Conservation (phyloP, 108 stramenopile species). For the Fragilariopsis cylindrus region DNA sequence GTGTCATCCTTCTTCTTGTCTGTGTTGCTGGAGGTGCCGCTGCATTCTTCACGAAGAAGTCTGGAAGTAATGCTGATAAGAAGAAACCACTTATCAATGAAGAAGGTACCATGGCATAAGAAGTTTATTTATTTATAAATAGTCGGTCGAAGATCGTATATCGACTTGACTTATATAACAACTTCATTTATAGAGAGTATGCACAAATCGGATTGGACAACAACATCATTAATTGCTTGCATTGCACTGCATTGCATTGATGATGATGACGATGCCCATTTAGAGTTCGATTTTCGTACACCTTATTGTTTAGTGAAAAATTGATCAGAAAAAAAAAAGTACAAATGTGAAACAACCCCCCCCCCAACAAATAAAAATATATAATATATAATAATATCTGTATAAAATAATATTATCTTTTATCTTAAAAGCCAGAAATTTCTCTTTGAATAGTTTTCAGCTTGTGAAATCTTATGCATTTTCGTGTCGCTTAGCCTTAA, state of each 20-base stretch:
- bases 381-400: neutral
- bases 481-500: neutral
- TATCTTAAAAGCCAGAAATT: neutral
- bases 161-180: neutral
- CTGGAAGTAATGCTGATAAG: conserved; percentile 10
- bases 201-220: too few species aligned
- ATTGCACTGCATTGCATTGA: neutral
- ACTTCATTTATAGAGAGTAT: too few species aligned
- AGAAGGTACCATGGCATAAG: conserved; percentile 38
- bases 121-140: neutral
- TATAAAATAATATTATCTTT: neutral
- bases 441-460: neutral
- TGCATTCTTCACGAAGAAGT: conserved; percentile 21
- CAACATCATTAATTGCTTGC: neutral
- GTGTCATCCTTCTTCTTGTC: conserved; percentile 24
- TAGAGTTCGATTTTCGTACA: too few species aligned
- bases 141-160: neutral
- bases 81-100: conserved; percentile 17
- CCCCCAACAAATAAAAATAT: too few species aligned
- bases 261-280: too few species aligned
- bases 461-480: neutral
- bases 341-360: too few species aligned
- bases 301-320: too few species aligned
- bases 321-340: too few species aligned
- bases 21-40: conserved; percentile 29